These are phyloP conservation scores for Solanum pinnatisectum DNA, from an alignment of 257 asterid species.

Conservation along the genomic window DNA sequence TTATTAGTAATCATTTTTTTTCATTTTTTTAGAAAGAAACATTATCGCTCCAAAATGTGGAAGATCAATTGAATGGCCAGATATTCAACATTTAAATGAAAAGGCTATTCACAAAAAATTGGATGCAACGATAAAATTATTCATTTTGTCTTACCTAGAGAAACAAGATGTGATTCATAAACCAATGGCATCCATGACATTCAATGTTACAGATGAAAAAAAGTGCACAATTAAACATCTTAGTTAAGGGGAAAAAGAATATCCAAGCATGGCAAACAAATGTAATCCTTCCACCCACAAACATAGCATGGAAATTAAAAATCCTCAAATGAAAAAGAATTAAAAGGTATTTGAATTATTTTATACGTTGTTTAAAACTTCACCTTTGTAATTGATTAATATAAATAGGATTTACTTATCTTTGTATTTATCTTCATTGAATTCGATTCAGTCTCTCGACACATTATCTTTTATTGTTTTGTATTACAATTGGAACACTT, in stretches of 20 bases:
- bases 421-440: too few relatives aligned
- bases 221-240: not conserved
- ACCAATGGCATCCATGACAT: rapidly evolving
- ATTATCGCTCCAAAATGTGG: too few relatives aligned
- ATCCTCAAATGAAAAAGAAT: not conserved
- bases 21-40: not conserved
- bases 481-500: too few relatives aligned
- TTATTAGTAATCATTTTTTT: not conserved
- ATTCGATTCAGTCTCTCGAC: too few relatives aligned
- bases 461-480: too few relatives aligned
- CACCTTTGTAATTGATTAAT: too few relatives aligned
- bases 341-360: not conserved
- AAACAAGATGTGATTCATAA: not conserved
- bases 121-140: not conserved
- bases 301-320: not conserved
- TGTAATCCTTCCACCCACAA: not conserved
- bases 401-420: too few relatives aligned
- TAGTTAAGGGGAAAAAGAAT: not conserved
- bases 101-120: not conserved
- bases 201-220: not conserved
- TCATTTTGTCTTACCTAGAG: not conserved
- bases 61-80: too few relatives aligned
- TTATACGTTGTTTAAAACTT: not conserved
- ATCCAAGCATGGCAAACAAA: not conserved
- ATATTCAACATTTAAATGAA: not conserved